phyloP scores from a whole-genome alignment of 495 filamentous ascomycete genomes.

The Astrothelium macrocarpum region DNA sequence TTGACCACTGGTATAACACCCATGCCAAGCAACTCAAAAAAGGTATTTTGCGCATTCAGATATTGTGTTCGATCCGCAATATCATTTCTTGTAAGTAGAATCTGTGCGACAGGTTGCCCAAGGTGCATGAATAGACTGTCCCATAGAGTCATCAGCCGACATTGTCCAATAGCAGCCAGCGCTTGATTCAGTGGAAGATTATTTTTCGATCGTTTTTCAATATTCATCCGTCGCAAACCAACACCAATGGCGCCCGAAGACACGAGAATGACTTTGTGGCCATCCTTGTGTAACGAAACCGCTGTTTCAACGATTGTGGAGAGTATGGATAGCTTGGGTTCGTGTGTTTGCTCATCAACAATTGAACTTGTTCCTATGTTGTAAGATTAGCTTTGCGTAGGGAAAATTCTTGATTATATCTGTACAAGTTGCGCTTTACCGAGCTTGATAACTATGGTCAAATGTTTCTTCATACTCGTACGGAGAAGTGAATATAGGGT shows the following conservation, averaged over 20 bases:
- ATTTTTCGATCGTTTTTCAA: slow-evolving; percentile 80
- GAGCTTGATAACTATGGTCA: slow-evolving; percentile 87
- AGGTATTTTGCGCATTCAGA: slow-evolving; percentile 89
- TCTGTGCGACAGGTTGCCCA: slow-evolving; percentile 82
- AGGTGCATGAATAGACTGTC: slow-evolving; percentile 83
- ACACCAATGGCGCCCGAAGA: slow-evolving; percentile 96
- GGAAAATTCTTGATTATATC: background rate
- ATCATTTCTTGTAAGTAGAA: slow-evolving; percentile 90
- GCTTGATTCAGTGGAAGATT: slow-evolving; percentile 75
- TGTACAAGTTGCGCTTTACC: slow-evolving; percentile 42
- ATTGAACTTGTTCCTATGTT: slow-evolving; percentile 86
- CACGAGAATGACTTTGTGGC: slow-evolving; percentile 87
- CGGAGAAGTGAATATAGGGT: slow-evolving; percentile 20
- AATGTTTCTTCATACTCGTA: slow-evolving; percentile 45
- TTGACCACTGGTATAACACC: slow-evolving; percentile 97
- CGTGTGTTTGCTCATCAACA: slow-evolving; percentile 92
- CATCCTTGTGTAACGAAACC: slow-evolving; percentile 73
- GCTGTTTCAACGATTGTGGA: slow-evolving; percentile 88
- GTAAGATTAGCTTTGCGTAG: background rate
- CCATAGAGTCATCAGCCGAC: slow-evolving; percentile 90
- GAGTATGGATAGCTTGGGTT: slow-evolving; percentile 85
- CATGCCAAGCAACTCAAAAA: slow-evolving; percentile 83
- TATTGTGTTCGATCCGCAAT: slow-evolving; percentile 96
- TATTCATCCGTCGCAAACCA: slow-evolving; percentile 77
- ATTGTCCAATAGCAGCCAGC: slow-evolving; percentile 92